phyloP scores from a whole-genome alignment of 1,284 basidiomycete genomes.

The Pascua guehoae region DNA sequence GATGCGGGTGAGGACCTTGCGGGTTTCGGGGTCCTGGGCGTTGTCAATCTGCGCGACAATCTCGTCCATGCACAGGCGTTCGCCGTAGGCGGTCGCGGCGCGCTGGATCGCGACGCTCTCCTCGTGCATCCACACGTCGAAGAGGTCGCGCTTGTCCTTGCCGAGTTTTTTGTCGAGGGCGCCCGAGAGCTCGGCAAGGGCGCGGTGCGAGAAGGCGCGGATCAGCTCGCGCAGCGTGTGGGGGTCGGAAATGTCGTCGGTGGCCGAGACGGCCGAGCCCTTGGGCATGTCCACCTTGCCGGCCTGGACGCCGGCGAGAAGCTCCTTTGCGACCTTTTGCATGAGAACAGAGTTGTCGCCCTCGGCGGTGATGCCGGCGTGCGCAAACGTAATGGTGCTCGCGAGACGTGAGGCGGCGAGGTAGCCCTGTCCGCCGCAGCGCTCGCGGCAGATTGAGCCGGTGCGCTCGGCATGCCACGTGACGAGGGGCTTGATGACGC shows the following conservation, averaged over 20 bases:
- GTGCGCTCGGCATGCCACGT: slow-evolving; percentile 15
- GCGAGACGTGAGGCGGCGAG: slow-evolving; percentile 6
- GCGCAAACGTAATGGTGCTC: slow-evolving; percentile 8
- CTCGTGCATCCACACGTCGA: slow-evolving; percentile 16
- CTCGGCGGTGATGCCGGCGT: slow-evolving; percentile 17
- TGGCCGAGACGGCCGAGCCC: not conserved
- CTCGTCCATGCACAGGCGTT: slow-evolving; percentile 17
- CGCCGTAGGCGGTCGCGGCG: slow-evolving; percentile 8
- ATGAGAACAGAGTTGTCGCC: slow-evolving; percentile 18
- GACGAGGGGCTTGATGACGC: slow-evolving; percentile 16
- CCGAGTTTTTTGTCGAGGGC: slow-evolving; percentile 9
- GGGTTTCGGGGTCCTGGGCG: not conserved
- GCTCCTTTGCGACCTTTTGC: slow-evolving; percentile 18
- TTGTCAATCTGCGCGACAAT: not conserved
- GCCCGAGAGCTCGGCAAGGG: slow-evolving; percentile 2
- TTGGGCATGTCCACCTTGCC: no score
- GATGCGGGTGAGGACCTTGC: slow-evolving; percentile 4
- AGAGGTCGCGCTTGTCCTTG: slow-evolving; percentile 5
- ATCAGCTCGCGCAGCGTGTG: slow-evolving; percentile 4
- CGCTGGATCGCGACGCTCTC: slow-evolving; percentile 13
- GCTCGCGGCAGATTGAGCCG: slow-evolving; percentile 12
- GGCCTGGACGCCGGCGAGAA: slow-evolving; percentile 8
- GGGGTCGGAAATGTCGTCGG: slow-evolving; percentile 2
- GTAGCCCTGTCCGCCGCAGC: slow-evolving; percentile 17
- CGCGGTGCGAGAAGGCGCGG: slow-evolving; percentile 5